Evolutionary conservation across 257 asterid species (phyloP), one percentile per base, ranked within the genome.

Genomic region (Nicotiana otophora): DNA sequence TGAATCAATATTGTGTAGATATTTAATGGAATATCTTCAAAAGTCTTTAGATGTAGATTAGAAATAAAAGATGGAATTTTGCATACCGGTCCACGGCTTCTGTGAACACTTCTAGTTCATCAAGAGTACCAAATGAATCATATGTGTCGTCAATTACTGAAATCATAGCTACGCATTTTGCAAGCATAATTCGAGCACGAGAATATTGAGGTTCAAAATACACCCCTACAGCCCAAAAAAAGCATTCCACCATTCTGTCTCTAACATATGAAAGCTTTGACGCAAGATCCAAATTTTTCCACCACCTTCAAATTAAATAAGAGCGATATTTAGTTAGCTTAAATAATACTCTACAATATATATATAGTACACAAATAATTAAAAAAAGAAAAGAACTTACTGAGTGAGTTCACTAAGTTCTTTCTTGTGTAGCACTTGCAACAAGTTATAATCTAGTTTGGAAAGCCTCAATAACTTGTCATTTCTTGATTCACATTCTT

Each of bases 401-500:
- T 86, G 42, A 19, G 86, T 70, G 42, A 89, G 30, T 55, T 86
- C 83, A 75, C 70, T 31, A 12, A 88, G 89, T 34, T 90, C 91
- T 54, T 84, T 19, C 69, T 67, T 85, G 39, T 88, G 81, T 58
- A 90, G 30, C 60, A 82, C 42, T 60, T 90, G 90, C 39, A 87
- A 42, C n/a, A 61, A 55, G 67, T 85, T 90, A 82, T 60, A 85
- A 54, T 90, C 86, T 82, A 86, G 28, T 68, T 86, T 90, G 4
- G 91, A 90, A 31, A 90, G 48, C 72, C 74, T 78, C 34, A 90
- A 15, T 63, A 90, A 60, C 5, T 77, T 28, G 6, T 78, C 85
- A 17, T 80, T 82, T 72, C 68, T 86, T 6, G 81, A 83, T 10
- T 64, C 84, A 6, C n/a, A 65, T 36, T 85, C 82, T 46, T 85